Conservation (phyloP, 345 rosid species). For the Raphanus sativus region DNA sequence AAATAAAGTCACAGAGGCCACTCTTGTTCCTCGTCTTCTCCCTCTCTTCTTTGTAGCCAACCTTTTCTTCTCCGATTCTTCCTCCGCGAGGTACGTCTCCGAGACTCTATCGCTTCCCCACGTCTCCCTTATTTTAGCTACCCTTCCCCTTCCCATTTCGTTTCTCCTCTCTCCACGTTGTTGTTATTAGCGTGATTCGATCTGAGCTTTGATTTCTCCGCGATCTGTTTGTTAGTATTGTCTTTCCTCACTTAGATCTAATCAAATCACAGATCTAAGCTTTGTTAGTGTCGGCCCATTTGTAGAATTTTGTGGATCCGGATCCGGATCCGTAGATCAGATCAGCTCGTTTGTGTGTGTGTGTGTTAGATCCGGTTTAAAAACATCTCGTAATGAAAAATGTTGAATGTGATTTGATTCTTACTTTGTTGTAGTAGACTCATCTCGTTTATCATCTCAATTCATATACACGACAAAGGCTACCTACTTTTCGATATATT, state of each 20-base stretch:
- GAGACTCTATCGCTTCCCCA: conserved; percentile 34
- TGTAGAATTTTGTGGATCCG: conserved; percentile 37
- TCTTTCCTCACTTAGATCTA: conserved; percentile 24
- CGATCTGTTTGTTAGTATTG: conserved; percentile 4
- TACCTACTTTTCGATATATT: background rate
- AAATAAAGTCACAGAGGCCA: conserved; percentile 38
- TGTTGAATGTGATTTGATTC: conserved; percentile 17
- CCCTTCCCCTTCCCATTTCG: background rate
- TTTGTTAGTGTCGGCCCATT: conserved; percentile 10
- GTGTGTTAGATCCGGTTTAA: conserved; percentile 6
- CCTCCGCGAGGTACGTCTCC: conserved; percentile 41
- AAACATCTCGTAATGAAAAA: background rate
- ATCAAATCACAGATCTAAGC: conserved; percentile 28
- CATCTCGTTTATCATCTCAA: conserved; percentile 17
- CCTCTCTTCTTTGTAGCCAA: conserved; percentile 29
- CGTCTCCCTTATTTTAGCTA: conserved; percentile 29
- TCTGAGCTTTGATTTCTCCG: background rate
- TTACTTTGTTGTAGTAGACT: conserved; percentile 4
- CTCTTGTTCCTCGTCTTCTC: conserved; percentile 41
- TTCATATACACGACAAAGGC: conserved; percentile 16
- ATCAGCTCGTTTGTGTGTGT: background rate
- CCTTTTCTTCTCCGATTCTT: conserved; percentile 37
- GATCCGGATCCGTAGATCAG: background rate
- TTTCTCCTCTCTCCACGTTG: background rate
- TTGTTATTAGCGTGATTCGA: background rate